Conservation (phyloP, 495 filamentous ascomycete species). For the Apodospora peruviana region DNA sequence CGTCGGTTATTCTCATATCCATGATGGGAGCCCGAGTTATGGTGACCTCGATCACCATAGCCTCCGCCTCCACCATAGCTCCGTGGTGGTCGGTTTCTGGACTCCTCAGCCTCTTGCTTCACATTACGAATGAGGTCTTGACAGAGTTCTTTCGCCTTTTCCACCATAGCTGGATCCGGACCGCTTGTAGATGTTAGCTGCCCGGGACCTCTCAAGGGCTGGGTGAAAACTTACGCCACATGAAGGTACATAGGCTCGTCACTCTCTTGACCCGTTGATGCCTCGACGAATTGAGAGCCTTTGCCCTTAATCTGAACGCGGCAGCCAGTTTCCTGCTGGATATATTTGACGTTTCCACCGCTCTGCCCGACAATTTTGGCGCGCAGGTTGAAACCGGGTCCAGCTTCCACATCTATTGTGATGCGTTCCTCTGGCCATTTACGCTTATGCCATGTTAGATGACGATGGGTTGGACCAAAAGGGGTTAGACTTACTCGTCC, state of each 20-base stretch:
- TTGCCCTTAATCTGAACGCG: slow-evolving; percentile 97
- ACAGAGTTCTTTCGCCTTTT: slow-evolving; percentile 80
- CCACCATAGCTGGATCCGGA: slow-evolving; percentile 79
- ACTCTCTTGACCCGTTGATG: slow-evolving; percentile 74
- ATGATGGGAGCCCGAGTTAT: slow-evolving; percentile 27
- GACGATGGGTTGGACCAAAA: neutral
- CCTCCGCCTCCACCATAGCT: slow-evolving; percentile 46
- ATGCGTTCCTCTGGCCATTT: slow-evolving; percentile 99
- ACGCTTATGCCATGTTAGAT: slow-evolving; percentile 47
- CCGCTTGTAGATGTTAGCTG: slow-evolving; percentile 55
- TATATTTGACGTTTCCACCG: slow-evolving; percentile 93
- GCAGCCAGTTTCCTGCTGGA: slow-evolving; percentile 89
- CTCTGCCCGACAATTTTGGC: slow-evolving; percentile 93
- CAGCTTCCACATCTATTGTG: slow-evolving; percentile 79
- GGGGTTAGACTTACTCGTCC: slow-evolving; percentile 63
- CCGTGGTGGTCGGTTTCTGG: slow-evolving; percentile 79
- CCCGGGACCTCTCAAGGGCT: too few species aligned
- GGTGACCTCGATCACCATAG: slow-evolving; percentile 25
- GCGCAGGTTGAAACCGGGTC: slow-evolving; percentile 93
- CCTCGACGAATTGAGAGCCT: slow-evolving; percentile 91
- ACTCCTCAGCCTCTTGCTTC: slow-evolving; percentile 75
- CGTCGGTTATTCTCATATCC: slow-evolving; percentile 34
- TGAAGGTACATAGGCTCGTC: slow-evolving; percentile 95
- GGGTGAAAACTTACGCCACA: slow-evolving; percentile 63
- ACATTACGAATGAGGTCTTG: slow-evolving; percentile 81